Percentiles rank a stretch among this genome's conserved stretches.
Conservation (phyloP, 495 filamentous ascomycete species). For the Neurospora sublineolata region DNA sequence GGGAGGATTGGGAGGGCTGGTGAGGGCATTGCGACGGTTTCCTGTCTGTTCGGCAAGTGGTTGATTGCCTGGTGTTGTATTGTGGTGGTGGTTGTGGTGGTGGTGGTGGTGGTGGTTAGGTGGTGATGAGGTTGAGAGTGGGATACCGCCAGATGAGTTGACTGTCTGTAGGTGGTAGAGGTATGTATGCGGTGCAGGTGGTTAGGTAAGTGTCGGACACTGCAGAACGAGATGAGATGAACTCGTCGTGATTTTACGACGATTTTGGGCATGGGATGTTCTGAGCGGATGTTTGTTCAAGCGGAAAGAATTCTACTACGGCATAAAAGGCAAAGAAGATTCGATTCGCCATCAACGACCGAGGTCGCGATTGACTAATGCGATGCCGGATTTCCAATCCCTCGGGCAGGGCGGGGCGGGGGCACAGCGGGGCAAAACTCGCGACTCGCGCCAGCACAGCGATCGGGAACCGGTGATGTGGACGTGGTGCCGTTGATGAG, state of each 20-base stretch:
- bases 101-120: background rate
- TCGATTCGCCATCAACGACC: background rate
- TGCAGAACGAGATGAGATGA: background rate
- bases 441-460: background rate
- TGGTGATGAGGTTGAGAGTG: background rate
- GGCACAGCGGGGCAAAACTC: background rate
- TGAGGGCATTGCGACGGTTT: background rate
- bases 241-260: background rate
- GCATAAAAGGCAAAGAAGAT: background rate
- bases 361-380: background rate
- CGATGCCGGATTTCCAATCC: background rate
- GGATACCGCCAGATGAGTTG: background rate
- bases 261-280: background rate
- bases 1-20: slow-evolving; percentile 31
- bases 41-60: too few species aligned
- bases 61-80: background rate
- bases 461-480: background rate
- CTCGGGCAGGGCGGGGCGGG: background rate
- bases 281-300: background rate
- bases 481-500: background rate
- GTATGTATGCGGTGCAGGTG: background rate
- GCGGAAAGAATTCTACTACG: background rate
- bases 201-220: background rate
- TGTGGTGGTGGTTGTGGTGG: background rate
- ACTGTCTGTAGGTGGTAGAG: background rate